A percentile compares a stretch with the other conserved stretches of the same genome.
phyloP scores from a whole-genome alignment of 2,329 filamentous ascomycete species.

The Aspergillus aculeatinus region DNA sequence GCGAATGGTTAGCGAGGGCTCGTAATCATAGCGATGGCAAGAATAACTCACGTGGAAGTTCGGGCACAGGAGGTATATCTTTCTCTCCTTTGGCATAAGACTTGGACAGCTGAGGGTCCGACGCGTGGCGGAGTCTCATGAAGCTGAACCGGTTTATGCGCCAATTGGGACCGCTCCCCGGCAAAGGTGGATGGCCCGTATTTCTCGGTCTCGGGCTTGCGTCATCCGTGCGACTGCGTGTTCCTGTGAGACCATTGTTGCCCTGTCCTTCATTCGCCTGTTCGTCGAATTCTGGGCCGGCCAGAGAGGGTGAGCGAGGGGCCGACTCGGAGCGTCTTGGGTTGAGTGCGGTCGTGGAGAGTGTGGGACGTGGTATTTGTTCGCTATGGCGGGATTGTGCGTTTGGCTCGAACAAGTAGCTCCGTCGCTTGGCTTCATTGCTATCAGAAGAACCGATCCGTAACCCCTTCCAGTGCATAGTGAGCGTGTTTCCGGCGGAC shows the following conservation, averaged over 20 bases:
- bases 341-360: constrained; percentile 28
- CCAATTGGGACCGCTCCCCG: constrained; percentile 25
- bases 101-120: constrained; percentile 81
- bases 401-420: constrained; percentile 28
- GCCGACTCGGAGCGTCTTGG: constrained; percentile 38
- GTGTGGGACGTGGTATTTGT: constrained; percentile 35
- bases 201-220: constrained; percentile 18
- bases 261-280: constrained; percentile 12
- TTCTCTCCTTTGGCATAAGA: constrained; percentile 65
- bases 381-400: constrained; percentile 36
- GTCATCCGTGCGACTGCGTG: constrained; percentile 18
- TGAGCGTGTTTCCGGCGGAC: constrained; percentile 23
- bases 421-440: constrained; percentile 37
- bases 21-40: not conserved
- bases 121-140: constrained; percentile 85
- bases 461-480: constrained; percentile 44
- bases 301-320: constrained; percentile 26
- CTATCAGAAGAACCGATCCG: constrained; percentile 35
- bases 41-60: constrained; percentile 37
- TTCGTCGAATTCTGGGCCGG: constrained; percentile 20
- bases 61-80: constrained; percentile 48
- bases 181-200: constrained; percentile 16
- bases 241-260: constrained; percentile 13
- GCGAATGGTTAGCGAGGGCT: constrained; percentile 19
- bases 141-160: constrained; percentile 59